phyloP scores from a whole-genome alignment of 306 rosid genomes.

The Quercus variabilis region DNA sequence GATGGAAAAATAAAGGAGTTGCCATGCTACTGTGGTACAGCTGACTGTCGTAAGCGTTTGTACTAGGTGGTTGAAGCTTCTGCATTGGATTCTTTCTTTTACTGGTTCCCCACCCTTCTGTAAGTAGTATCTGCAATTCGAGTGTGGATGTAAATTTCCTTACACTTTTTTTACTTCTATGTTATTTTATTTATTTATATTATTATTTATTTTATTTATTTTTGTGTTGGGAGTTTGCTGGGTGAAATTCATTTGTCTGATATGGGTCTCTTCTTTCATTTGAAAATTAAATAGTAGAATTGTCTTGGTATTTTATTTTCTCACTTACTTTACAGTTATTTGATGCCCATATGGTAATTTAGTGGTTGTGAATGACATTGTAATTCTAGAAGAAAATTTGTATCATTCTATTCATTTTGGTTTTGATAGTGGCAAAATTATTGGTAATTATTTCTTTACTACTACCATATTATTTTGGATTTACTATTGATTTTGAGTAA shows the following conservation, averaged over 20 bases:
- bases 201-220: too few species aligned
- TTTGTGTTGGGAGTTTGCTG: neutral
- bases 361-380: neutral
- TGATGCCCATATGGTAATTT: neutral
- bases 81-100: neutral
- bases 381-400: neutral
- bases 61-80: conserved; percentile 3
- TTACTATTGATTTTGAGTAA: too few species aligned
- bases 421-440: neutral
- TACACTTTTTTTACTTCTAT: neutral
- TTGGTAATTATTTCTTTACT: too few species aligned
- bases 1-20: conserved; percentile 26
- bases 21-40: conserved; percentile 29
- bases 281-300: too few species aligned
- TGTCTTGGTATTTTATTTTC: neutral
- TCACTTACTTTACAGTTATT: neutral
- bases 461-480: too few species aligned
- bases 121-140: neutral
- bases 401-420: neutral
- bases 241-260: neutral
- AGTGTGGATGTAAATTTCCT: neutral
- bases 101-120: neutral
- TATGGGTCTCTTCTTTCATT: neutral
- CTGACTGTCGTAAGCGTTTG: conserved; percentile 33
- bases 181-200: neutral